Conservation (phyloP, 75 land plant genomes). For the Cupressus sempervirens region DNA sequence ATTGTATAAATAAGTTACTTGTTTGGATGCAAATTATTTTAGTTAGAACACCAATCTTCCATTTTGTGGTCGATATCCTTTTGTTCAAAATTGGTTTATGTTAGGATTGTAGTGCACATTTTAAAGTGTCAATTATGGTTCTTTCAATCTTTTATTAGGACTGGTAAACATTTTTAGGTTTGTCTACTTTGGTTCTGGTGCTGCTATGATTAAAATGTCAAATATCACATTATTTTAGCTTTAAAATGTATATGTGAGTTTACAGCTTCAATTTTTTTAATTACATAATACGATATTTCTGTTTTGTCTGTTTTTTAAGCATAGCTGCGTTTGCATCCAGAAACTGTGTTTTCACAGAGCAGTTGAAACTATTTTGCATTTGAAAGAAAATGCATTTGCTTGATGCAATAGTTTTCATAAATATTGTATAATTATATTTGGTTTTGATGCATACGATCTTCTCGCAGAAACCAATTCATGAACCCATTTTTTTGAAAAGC, state of each 20-base stretch:
- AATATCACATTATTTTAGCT: neutral
- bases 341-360: neutral
- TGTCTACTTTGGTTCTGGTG: neutral
- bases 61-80: neutral
- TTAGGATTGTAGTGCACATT: neutral
- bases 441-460: neutral
- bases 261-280: neutral
- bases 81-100: neutral
- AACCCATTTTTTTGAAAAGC: slow-evolving; percentile 62
- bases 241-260: neutral
- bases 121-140: neutral
- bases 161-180: neutral
- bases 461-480: slow-evolving; percentile 82
- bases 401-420: neutral
- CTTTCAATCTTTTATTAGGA: neutral
- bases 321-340: neutral
- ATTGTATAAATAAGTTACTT: neutral
- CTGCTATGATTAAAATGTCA: neutral
- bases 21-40: neutral
- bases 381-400: neutral
- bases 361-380: neutral
- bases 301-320: neutral
- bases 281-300: neutral
- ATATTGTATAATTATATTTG: neutral
- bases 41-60: neutral